A percentile compares a stretch with the other conserved stretches of the same genome.
Evolutionary conservation across 2,329 filamentous ascomycete species (phyloP).

Genomic region (Escovopsis sp.): DNA sequence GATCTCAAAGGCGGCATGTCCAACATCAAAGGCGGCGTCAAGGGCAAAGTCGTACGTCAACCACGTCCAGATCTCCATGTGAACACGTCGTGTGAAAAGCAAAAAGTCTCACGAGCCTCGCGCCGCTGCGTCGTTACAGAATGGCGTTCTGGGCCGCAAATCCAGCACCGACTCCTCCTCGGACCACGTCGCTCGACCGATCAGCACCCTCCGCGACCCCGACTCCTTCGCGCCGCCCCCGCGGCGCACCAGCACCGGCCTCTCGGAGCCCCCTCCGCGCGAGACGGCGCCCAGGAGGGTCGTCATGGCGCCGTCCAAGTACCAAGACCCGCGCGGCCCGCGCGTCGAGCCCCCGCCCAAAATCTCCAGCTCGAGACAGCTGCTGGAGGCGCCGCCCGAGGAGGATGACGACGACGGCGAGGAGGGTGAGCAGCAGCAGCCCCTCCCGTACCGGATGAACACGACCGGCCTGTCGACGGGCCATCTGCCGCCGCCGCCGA

Average conservation of each 20-base stretch:
- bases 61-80: neutral
- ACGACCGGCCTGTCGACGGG: slow-evolving; percentile 57
- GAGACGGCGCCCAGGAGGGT: slow-evolving; percentile 13
- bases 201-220: slow-evolving; percentile 61
- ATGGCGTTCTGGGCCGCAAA: slow-evolving; percentile 16
- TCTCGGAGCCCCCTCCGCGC: slow-evolving; percentile 12
- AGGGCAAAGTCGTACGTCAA: slow-evolving; percentile 27
- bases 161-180: slow-evolving; percentile 16
- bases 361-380: slow-evolving; percentile 1
- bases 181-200: slow-evolving; percentile 38
- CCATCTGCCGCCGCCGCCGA: slow-evolving; percentile 57
- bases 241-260: slow-evolving; percentile 35
- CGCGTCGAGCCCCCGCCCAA: slow-evolving; percentile 7
- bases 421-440: slow-evolving; percentile 29
- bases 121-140: neutral
- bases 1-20: slow-evolving; percentile 7
- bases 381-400: neutral
- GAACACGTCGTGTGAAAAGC: too few relatives aligned
- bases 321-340: slow-evolving; percentile 16
- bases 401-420: neutral
- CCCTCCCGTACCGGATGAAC: slow-evolving; percentile 50
- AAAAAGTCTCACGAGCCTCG: neutral
- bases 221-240: slow-evolving; percentile 68
- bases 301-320: slow-evolving; percentile 18
- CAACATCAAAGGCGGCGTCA: slow-evolving; percentile 16